Evolutionary conservation across 257 asterid species (phyloP).

Genomic region (Capsicum rhomboideum): DNA sequence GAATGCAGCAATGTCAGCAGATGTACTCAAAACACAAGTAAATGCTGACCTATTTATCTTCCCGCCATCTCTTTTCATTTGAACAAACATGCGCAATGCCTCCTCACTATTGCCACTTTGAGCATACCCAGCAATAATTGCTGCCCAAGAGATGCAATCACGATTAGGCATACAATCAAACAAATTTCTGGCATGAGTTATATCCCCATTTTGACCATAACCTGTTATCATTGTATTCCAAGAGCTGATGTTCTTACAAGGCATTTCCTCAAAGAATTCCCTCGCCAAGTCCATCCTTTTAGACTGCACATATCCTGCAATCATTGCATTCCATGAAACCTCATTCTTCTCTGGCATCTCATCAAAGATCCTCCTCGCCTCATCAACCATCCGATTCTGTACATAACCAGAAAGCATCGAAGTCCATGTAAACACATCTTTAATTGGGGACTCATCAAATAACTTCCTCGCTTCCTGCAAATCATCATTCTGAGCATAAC

Average conservation of each 20-base stretch:
- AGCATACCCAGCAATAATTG: constrained; percentile 78
- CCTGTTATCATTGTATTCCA: constrained; percentile 96
- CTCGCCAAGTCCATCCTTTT: constrained; percentile 62
- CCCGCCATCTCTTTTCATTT: constrained; percentile 62
- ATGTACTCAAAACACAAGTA: constrained; percentile 66
- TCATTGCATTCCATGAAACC: constrained; percentile 90
- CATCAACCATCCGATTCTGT: constrained; percentile 67
- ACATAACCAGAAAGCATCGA: constrained; percentile 82
- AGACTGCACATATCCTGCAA: constrained; percentile 76
- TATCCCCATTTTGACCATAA: constrained; percentile 62
- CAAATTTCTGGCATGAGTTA: constrained; percentile 51
- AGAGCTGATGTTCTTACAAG: constrained; percentile 62
- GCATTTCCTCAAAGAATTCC: constrained; percentile 79
- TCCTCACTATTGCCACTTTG: constrained; percentile 65
- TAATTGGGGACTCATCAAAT: constrained; percentile 58
- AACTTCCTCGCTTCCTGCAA: constrained; percentile 59
- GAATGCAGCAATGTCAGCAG: constrained; percentile 81
- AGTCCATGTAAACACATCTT: constrained; percentile 84
- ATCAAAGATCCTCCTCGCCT: constrained; percentile 62
- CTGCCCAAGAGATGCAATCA: constrained; percentile 95
- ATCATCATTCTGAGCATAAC: constrained; percentile 70
- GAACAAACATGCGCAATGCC: constrained; percentile 50
- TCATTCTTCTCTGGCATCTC: constrained; percentile 80
- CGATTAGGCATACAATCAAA: constrained; percentile 64
- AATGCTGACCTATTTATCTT: constrained; percentile 53